These are phyloP conservation scores for Aspergillus jensenii DNA, from an alignment of 2,329 filamentous ascomycete species.

Conservation along the genomic window DNA sequence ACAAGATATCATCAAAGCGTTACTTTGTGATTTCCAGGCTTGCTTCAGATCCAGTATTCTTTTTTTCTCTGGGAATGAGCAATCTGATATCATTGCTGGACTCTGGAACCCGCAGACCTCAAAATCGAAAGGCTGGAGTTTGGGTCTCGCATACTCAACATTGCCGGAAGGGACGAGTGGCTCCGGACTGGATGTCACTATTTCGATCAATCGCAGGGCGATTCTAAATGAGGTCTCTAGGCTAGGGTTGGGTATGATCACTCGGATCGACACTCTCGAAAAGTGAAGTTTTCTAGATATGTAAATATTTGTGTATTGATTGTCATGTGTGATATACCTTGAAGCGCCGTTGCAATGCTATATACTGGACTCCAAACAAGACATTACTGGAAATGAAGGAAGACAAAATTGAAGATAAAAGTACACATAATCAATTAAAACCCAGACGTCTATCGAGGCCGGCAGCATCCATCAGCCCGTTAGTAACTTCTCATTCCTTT, in stretches of 20 bases:
- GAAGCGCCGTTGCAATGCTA: conserved; percentile 36
- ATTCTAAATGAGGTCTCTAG: conserved; percentile 48
- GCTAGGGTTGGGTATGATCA: conserved; percentile 63
- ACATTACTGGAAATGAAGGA: conserved; percentile 1
- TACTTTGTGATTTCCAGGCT: conserved; percentile 66
- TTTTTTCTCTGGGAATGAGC: conserved; percentile 71
- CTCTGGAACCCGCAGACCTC: conserved; percentile 61
- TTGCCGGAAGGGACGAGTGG: conserved; percentile 19
- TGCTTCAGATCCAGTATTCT: conserved; percentile 70
- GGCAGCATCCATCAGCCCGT: conserved; percentile 14
- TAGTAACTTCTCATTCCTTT: conserved; percentile 45
- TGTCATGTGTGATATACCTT: conserved; percentile 16
- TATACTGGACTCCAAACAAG: conserved; percentile 7
- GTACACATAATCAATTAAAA: conserved; percentile 18
- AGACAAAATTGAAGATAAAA: conserved; percentile 15
- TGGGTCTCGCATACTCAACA: conserved; percentile 41
- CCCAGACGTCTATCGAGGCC: conserved; percentile 12
- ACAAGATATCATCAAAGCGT: conserved; percentile 61
- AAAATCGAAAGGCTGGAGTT: conserved; percentile 32
- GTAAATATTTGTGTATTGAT: conserved; percentile 15
- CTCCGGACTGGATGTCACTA: conserved; percentile 17
- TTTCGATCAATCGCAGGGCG: conserved; percentile 40
- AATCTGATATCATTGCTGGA: conserved; percentile 60
- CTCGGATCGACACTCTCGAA: conserved; percentile 59
- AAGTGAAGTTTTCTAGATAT: conserved; percentile 14